Evolutionary conservation across 345 rosid species (phyloP), one percentile per base, ranked within the genome.

Genomic region (Eutrema heterophyllum): DNA sequence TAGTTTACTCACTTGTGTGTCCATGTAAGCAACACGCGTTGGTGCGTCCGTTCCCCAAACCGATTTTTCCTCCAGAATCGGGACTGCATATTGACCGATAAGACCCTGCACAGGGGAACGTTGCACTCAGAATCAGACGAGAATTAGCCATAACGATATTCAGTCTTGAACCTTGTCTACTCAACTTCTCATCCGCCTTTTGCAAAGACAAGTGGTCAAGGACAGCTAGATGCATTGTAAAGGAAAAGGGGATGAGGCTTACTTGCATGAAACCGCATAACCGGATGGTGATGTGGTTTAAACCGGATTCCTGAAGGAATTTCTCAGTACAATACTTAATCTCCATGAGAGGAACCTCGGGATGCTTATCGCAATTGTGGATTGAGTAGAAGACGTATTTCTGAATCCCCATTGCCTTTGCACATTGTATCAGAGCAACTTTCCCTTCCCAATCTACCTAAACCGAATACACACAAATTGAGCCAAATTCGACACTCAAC

Each of bases 401-500:
- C 86, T 91, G 99, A 78, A 95, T 89, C 75, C 92, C 97, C 97
- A 95, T 95, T 68, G 96, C 96, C 79, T 94, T 91, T 76, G 97
- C 98, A 75, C 93, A 91, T 78, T 94, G 98, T 82, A 94, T 87
- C 26, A 91, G 86, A 64, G 93, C 99, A 79, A 95, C 97, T 86
- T 91, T 95, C 58, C 99, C 97, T 89, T 89, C 97, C 99, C 99
- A 95, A 70, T 95, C 99, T 89, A 94, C 99, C 97, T 89, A 89
- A 85, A 91, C 73, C 81, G 77, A 81, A 85, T 63, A 71, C 70
- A 78, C 38, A 43, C 44, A 58, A 64, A 76, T 74, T 55, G 56
- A 51, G 33, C 41, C n/a, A 64, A 30, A 41, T n/a, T 49, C 24
- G 15, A 35, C 12, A 59, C 43, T 65, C n/a, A 57, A 24, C 45